Percentiles rank a stretch among this genome's conserved stretches.
phyloP scores from a whole-genome alignment of 192 early-diverging fungal genomes.

The Linnemannia exigua region DNA sequence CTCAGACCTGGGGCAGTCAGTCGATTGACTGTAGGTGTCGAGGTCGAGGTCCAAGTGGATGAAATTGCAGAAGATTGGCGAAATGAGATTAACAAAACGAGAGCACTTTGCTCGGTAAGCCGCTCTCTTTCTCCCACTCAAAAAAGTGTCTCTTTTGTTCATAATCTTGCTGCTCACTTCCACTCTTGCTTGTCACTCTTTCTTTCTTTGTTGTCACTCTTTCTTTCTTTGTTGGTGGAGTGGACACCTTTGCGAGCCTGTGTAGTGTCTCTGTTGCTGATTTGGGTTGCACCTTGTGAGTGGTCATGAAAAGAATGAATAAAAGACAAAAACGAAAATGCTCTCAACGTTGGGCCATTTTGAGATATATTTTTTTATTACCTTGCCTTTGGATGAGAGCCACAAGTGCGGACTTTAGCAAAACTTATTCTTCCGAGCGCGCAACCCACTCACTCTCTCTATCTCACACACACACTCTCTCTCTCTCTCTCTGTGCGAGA shows the following conservation, averaged over 20 bases:
- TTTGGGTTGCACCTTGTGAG: neutral
- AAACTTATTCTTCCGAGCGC: neutral
- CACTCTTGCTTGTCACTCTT: neutral
- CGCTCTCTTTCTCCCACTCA: neutral
- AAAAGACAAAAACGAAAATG: too few relatives aligned
- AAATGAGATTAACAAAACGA: neutral
- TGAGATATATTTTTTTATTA: neutral
- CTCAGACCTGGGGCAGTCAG: neutral
- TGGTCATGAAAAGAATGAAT: neutral
- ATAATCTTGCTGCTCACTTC: too few relatives aligned
- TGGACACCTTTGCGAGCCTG: too few relatives aligned
- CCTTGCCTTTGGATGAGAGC: neutral
- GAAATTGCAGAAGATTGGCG: neutral
- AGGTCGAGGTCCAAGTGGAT: neutral
- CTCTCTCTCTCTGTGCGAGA: neutral
- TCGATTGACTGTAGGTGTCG: neutral
- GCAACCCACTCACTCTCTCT: neutral
- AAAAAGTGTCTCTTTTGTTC: too few relatives aligned
- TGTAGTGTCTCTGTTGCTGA: too few relatives aligned
- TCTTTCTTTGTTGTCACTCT: too few relatives aligned
- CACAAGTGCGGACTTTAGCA: constrained; percentile 7
- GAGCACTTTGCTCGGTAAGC: neutral
- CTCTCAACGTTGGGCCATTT: neutral
- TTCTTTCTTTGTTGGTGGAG: too few relatives aligned
- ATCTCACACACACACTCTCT: neutral